Evolutionary conservation across 1,139 yeast genomes (phyloP), one percentile per base, ranked within the genome.

Genomic region (Sugiyamaella grinbergsii): DNA sequence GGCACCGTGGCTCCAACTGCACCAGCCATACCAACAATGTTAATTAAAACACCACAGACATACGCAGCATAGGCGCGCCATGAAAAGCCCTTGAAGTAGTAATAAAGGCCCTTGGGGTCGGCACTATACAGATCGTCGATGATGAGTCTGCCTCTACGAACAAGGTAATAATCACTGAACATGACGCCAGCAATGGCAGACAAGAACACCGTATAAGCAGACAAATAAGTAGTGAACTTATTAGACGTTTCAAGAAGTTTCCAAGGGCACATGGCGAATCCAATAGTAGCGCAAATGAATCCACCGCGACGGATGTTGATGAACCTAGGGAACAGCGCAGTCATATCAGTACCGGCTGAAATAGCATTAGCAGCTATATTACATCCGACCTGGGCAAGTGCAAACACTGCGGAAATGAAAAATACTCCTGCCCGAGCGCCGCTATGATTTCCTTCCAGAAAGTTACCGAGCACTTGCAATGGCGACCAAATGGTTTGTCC

Each of bases 361-460:
- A 90, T 74, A 3, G 95, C 84, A 70, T 90, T 90, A 11, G 96
- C 96, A 33, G 94, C 81, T 57, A 90, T 85, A 65, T 90, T 90
- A n/a, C 95, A 85, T 66, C 96, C 96, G 57, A 88, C 73, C 70
- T 89, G 96, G 15, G 96, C 95, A 54, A 89, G 69, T 1, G 89
- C 85, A 71, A 89, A 86, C 1, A 88, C 89, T 41, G 81, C 72
- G 4, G 90, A 78, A 58, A 89, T 82, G 56, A 90, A 75, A 68
- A 90, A 90, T 1, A 85, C 95, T 58, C 96, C 97, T 18, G 91
- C 95, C 63, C 95, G 77, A 48, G 90, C 85, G 61, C 86, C 95
- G 53, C 75, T 73, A 49, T 79, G 77, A 61, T 77, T 74, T 53
- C 78, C 74, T 52, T 83, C 79, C 59, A 89, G 78, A 63, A 85